These are phyloP conservation scores for Cryptosporidium ubiquitum DNA, from an alignment of 169 alveolate genomes.

Conservation along the genomic window DNA sequence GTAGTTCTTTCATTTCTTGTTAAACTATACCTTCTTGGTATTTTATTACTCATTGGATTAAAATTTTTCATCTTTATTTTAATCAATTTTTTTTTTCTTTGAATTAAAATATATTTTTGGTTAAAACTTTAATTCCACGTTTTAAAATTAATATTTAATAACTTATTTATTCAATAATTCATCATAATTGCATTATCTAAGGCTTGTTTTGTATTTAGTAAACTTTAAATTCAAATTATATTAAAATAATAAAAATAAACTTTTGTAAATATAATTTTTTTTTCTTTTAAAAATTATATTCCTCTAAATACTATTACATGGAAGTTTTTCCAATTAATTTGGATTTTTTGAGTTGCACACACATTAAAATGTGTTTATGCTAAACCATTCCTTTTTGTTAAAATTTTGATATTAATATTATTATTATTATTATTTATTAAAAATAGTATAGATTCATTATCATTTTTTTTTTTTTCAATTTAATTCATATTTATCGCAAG, in stretches of 20 bases:
- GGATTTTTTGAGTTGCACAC: not conserved
- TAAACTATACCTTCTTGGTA: slow-evolving; percentile 28
- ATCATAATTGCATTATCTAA: not conserved
- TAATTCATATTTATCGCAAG: no score
- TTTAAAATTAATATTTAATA: no score
- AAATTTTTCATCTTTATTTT: slow-evolving; percentile 8
- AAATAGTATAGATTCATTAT: no score
- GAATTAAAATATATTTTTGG: not conserved
- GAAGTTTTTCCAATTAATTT: not conserved
- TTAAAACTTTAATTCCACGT: no score
- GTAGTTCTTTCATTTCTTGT: slow-evolving; percentile 37
- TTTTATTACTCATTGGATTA: not conserved
- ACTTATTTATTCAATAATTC: no score
- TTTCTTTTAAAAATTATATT: no score
- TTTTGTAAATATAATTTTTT: not conserved
- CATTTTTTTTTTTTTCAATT: no score
- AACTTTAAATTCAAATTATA: not conserved
- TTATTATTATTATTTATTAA: no score
- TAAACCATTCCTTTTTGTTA: no score
- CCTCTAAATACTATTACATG: no score
- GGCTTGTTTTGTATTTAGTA: not conserved
- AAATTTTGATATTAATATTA: no score
- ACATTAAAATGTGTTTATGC: not conserved
- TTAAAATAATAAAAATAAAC: not conserved
- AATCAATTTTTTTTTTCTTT: not conserved